These are phyloP conservation scores for Ophiocordyceps camponoti-floridani DNA, from an alignment of 2,329 filamentous ascomycete species.

Conservation along the genomic window DNA sequence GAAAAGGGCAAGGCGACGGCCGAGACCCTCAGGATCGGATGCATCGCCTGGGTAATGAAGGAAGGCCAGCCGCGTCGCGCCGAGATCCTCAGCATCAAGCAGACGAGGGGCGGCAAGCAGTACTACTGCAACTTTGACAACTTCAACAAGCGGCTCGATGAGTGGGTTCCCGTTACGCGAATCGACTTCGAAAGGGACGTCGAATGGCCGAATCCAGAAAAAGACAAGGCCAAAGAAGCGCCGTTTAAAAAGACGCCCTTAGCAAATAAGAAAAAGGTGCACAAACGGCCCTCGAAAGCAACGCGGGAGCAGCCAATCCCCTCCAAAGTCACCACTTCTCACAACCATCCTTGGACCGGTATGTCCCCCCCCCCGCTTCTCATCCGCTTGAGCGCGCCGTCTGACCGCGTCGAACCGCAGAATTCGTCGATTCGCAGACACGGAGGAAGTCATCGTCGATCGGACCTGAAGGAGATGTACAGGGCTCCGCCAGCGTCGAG, in stretches of 20 bases:
- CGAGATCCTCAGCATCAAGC: constrained; percentile 88
- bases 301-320: constrained; percentile 32
- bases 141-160: constrained; percentile 74
- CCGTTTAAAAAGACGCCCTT: constrained; percentile 57
- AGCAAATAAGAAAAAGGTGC: constrained; percentile 34
- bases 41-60: constrained; percentile 43
- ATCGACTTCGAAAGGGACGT: constrained; percentile 83
- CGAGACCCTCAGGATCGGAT: constrained; percentile 51
- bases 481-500: constrained; percentile 23
- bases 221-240: constrained; percentile 54
- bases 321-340: constrained; percentile 35
- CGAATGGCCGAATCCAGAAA: constrained; percentile 89
- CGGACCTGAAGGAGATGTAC: constrained; percentile 24
- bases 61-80: constrained; percentile 80
- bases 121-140: constrained; percentile 98
- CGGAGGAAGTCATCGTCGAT: constrained; percentile 24
- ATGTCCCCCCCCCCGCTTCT: constrained; percentile 1
- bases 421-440: constrained; percentile 29
- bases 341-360: constrained; percentile 33
- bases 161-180: constrained; percentile 72
- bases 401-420: constrained; percentile 6
- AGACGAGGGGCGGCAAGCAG: constrained; percentile 70
- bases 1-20: constrained; percentile 72
- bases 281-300: constrained; percentile 32
- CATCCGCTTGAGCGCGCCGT: background rate